Percentiles rank a stretch among this genome's conserved stretches.
These are phyloP conservation scores for Chlamydomonas incerta DNA, from an alignment of 139 green algal species.

Conservation along the genomic window DNA sequence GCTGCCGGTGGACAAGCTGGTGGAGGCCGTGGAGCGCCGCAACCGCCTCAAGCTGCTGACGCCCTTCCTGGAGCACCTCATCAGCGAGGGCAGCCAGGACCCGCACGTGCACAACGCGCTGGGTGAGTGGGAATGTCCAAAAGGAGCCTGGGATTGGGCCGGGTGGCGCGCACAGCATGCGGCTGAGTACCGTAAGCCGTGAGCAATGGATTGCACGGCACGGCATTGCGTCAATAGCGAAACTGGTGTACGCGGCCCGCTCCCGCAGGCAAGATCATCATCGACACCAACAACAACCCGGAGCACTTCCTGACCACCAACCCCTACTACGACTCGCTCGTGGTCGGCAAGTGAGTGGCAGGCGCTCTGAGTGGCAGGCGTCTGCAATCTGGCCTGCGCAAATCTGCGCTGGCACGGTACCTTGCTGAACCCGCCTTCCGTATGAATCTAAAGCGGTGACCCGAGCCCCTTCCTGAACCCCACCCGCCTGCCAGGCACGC, in stretches of 20 bases:
- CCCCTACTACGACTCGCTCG: constrained; percentile 97
- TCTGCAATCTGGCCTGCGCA: too few relatives aligned
- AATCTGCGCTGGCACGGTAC: too few relatives aligned
- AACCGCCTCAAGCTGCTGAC: constrained; percentile 97
- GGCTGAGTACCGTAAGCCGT: too few relatives aligned
- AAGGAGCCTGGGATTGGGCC: too few relatives aligned
- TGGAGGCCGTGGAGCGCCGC: constrained; percentile 84
- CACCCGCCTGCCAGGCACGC: constrained; percentile 77
- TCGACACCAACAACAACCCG: constrained; percentile 99
- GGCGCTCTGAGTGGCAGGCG: neutral
- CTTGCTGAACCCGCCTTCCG: too few relatives aligned
- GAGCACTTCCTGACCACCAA: constrained; percentile 99
- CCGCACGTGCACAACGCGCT: constrained; percentile 98
- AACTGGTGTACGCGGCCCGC: too few relatives aligned
- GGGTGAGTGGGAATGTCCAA: too few relatives aligned
- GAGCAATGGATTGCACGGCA: too few relatives aligned
- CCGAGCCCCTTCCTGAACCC: neutral
- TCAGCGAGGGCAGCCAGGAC: constrained; percentile 92
- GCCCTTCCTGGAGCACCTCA: constrained; percentile 98
- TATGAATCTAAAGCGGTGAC: too few relatives aligned
- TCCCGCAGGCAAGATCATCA: constrained; percentile 95
- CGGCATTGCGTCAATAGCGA: too few relatives aligned
- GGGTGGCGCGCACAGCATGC: too few relatives aligned
- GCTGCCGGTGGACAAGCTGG: constrained; percentile 78
- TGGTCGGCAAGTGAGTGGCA: constrained; percentile 72